These are phyloP conservation scores for Globisporangium cederbergense DNA, from an alignment of 352 stramenopile species.

Conservation along the genomic window DNA sequence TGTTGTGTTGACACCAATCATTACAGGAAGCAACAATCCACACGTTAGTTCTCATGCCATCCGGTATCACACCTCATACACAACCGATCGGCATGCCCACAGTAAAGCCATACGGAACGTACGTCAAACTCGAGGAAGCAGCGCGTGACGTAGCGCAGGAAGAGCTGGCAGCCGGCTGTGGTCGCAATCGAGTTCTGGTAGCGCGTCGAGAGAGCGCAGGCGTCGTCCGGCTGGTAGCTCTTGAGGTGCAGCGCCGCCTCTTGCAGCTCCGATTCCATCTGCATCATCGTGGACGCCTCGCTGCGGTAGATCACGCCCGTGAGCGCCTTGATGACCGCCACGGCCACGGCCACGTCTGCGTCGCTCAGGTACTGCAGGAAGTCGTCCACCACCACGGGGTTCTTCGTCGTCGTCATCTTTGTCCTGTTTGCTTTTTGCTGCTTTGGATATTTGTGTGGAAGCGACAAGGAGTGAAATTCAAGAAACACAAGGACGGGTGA, in stretches of 20 bases:
- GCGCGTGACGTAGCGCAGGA: conserved; percentile 92
- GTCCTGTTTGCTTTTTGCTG: not conserved
- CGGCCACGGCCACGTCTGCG: conserved; percentile 84
- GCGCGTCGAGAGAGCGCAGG: conserved; percentile 30
- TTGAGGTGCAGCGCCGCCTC: conserved; percentile 76
- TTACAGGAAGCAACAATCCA: not conserved
- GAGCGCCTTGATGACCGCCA: conserved; percentile 93
- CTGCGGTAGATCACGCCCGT: conserved; percentile 90
- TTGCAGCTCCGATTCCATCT: conserved; percentile 91
- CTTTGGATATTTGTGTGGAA: conserved; percentile 67
- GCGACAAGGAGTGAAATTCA: not conserved
- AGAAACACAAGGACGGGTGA: too few relatives aligned
- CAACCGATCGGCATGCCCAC: not conserved
- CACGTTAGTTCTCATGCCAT: not conserved
- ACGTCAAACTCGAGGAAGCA: conserved; percentile 89
- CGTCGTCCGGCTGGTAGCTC: conserved; percentile 44
- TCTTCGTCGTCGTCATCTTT: conserved; percentile 6
- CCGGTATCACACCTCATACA: conserved; percentile 2
- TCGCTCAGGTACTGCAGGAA: conserved; percentile 74
- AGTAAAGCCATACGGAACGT: conserved; percentile 7
- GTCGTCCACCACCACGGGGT: conserved; percentile 56
- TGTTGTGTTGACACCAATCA: conserved; percentile 6
- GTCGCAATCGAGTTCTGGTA: conserved; percentile 90
- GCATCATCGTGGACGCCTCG: conserved; percentile 94
- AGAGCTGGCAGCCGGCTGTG: conserved; percentile 90